Evolutionary conservation across 1,284 basidiomycete genomes (phyloP), one percentile per base, ranked within the genome.

Genomic region (Cryptococcus deneoformans): DNA sequence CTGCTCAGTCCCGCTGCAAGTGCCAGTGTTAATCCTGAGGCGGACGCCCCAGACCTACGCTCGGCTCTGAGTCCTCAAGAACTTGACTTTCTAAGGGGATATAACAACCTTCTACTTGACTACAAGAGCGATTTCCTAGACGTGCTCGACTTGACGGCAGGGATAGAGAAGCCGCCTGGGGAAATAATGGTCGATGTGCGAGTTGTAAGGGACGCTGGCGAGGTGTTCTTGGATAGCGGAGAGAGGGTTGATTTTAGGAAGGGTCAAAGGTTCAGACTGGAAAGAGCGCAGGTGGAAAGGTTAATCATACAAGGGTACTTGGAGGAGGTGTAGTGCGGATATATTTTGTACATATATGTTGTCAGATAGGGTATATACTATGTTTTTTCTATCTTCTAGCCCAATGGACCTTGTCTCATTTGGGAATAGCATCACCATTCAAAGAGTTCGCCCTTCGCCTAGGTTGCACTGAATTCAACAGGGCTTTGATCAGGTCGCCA

Each of bases 281-380:
- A 88, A 48, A 80, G 90, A 63, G 84, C 87, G 9, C 90, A 95
- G 75, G 87, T 97, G 58, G 94, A 97, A 75, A 86, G 92, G 72
- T 82, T 97, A 63, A 89, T 97, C 66, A 85, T 94, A 1, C 89
- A 93, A 70, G 93, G 92, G 3, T 95, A 88, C 76, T 79, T 98
- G 61, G 89, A 94, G 77, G 78, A 81, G 59, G 77, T 81, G 1
- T 78, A n/a, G 9, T 29, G 34, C 50, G 53, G 40, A 48, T 11
- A 47, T 10, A 16, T 5, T 16, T n/a, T 44, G 43, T 44, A 44
- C 14, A 20, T 44, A 14, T 44, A 44, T 44, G 43, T 44, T 44
- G 43, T 44, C n/a, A 16, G 8, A n/a, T 44, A 44, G 43, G n/a
- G 29, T 29, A 29, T 29, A 29, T 29, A 4, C 29, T 29, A 29